These are phyloP conservation scores for Metarhizium humberi DNA, from an alignment of 2,329 filamentous ascomycete genomes.

Conservation along the genomic window DNA sequence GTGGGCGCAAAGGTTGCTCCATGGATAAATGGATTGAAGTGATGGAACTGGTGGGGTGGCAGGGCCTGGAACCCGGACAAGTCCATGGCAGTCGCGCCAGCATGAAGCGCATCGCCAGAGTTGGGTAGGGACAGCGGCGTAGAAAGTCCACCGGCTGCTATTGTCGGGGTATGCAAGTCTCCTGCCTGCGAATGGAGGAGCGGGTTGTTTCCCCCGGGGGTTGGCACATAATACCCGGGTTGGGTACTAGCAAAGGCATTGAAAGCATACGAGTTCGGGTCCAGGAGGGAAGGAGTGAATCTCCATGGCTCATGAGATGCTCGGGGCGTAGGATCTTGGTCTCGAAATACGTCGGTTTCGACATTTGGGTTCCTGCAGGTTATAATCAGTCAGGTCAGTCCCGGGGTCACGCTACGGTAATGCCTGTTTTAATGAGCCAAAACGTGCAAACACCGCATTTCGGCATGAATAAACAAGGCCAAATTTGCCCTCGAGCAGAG, in stretches of 20 bases:
- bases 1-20: slow-evolving; percentile 63
- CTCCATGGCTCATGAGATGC: slow-evolving; percentile 74
- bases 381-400: background rate
- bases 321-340: slow-evolving; percentile 75
- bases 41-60: slow-evolving; percentile 51
- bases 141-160: slow-evolving; percentile 64
- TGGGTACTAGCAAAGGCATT: slow-evolving; percentile 69
- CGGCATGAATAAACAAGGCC: background rate
- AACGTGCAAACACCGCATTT: background rate
- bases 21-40: slow-evolving; percentile 64
- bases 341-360: slow-evolving; percentile 35
- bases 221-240: slow-evolving; percentile 80
- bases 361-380: slow-evolving; percentile 14
- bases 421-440: background rate
- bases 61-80: slow-evolving; percentile 58
- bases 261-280: slow-evolving; percentile 77
- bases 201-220: slow-evolving; percentile 69
- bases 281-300: slow-evolving; percentile 81
- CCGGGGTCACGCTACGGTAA: background rate
- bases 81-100: slow-evolving; percentile 49
- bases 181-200: slow-evolving; percentile 76
- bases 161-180: slow-evolving; percentile 75
- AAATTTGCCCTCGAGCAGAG: background rate
- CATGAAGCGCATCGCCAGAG: slow-evolving; percentile 55
- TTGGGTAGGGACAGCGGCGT: slow-evolving; percentile 75